Evolutionary conservation across 805 yeast genomes (phyloP).

Genomic region (Starmerella asiatica): DNA sequence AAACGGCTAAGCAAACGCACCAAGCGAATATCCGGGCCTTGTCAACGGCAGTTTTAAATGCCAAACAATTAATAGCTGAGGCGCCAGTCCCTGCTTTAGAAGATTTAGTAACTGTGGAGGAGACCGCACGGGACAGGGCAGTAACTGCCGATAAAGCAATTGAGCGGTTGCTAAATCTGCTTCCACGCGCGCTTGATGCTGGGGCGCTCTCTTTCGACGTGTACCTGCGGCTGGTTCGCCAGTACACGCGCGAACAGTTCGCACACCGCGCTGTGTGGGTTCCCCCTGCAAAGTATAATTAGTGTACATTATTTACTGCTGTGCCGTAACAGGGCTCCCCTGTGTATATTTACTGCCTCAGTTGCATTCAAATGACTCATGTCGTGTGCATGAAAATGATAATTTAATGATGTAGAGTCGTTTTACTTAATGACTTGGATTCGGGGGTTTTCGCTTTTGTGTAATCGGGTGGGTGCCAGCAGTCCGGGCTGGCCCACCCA

Average conservation of each 20-base stretch:
- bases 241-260: slow-evolving; percentile 53
- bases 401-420: background rate
- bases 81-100: background rate
- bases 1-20: background rate
- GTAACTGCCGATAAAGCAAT: slow-evolving; percentile 56
- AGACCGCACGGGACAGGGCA: slow-evolving; percentile 49
- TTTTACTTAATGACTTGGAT: too few species aligned
- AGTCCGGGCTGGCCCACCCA: too few species aligned
- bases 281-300: too few species aligned
- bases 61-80: background rate
- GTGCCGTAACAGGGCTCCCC: too few species aligned
- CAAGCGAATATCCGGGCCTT: background rate
- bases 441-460: too few species aligned
- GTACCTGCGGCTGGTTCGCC: slow-evolving; percentile 38
- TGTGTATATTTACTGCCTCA: too few species aligned
- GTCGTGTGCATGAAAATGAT: background rate
- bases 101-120: slow-evolving; percentile 37
- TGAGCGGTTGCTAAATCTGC: slow-evolving; percentile 49
- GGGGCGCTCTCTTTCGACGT: slow-evolving; percentile 34
- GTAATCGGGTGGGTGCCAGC: too few species aligned
- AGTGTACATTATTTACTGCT: too few species aligned
- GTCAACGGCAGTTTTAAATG: background rate
- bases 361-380: background rate
- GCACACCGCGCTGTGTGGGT: slow-evolving; percentile 24
- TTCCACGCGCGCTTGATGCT: slow-evolving; percentile 42